phyloP scores from a whole-genome alignment of 306 rosid species.

The Ormosia emarginata region DNA sequence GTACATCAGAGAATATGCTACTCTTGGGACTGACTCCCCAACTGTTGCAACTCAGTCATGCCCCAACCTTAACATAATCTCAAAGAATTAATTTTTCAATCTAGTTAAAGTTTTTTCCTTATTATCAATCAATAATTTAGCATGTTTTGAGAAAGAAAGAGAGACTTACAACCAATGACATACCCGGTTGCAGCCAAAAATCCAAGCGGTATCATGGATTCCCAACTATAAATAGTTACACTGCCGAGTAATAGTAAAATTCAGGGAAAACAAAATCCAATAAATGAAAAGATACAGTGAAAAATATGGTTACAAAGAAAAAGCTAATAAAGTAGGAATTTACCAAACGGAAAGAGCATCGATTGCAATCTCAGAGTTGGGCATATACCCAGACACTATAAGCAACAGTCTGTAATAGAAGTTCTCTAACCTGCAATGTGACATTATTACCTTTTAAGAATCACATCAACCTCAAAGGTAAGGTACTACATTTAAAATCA shows the following conservation, averaged over 20 bases:
- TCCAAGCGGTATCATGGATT: conserved; percentile 78
- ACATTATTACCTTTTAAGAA: conserved; percentile 5
- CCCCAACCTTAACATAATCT: not conserved
- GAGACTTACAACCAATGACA: conserved; percentile 26
- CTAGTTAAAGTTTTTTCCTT: not conserved
- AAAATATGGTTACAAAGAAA: not conserved
- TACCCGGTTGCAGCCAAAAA: conserved; percentile 78
- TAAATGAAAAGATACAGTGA: not conserved
- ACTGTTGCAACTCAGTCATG: not conserved
- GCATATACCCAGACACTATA: conserved; percentile 52
- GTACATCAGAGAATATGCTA: not conserved
- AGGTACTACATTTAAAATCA: not conserved
- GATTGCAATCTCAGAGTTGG: conserved; percentile 45
- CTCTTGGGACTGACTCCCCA: not conserved
- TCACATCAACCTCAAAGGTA: not conserved
- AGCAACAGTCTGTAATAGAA: conserved; percentile 56
- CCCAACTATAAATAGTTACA: conserved; percentile 67
- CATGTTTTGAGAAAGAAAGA: not conserved
- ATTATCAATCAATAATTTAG: not conserved
- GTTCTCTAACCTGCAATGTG: conserved; percentile 63
- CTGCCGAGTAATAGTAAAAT: conserved; percentile 30
- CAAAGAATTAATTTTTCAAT: not conserved
- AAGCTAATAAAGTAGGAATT: not conserved
- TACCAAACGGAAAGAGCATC: conserved; percentile 75
- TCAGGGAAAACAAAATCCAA: not conserved